Base-by-base conservation (phyloP, 352 stramenopile species). In the Globisporangium cylindrosporum region DNA sequence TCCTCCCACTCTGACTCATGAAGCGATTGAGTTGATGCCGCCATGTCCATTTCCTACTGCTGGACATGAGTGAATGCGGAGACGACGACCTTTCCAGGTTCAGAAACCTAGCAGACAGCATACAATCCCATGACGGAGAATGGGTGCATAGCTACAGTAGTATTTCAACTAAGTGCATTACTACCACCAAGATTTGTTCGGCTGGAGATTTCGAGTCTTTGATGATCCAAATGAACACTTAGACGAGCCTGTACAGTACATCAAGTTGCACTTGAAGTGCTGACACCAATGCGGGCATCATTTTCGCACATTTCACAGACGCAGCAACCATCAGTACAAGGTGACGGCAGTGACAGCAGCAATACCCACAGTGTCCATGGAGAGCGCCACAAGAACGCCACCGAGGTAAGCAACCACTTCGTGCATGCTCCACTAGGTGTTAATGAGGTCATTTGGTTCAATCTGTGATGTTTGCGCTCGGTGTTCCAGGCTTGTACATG, bases 221-320 rank as follows among this genome's bases (percentile, higher is more conserved):
- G 22, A 29, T 4, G 22, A 10, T 29, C 6, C n/a, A 20, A 18
- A 27, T 27, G n/a, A 27, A 8, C 3, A 56, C n/a, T 56, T 56
- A 14, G 3, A 56, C n/a, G 9, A 27, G 9, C 0, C 1, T 20
- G 14, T 27, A 27, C 49, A 8, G 49, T 56, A 56, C n/a, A 56
- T 0, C 49, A 56, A 8, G n/a, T 27, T 56, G 49, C 49, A 56
- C 49, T 56, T 56, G n/a, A 56, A 56, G 43, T 51, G 18, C 49
- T 56, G n/a, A 15, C 49, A 56, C 22, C 20, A 56, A 10, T 56
- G 49, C n/a, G 49, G n/a, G 49, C n/a, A 56, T 25, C 49, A 56
- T 29, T 27, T 56, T 18, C 49, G 27, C n/a, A 56, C 7, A 46
- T 15, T 27, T 51, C 18, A 22, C n/a, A 18, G 9, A 56, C 49